phyloP scores from a whole-genome alignment of 2,329 filamentous ascomycete genomes.

The Tolypocladium inflatum region DNA sequence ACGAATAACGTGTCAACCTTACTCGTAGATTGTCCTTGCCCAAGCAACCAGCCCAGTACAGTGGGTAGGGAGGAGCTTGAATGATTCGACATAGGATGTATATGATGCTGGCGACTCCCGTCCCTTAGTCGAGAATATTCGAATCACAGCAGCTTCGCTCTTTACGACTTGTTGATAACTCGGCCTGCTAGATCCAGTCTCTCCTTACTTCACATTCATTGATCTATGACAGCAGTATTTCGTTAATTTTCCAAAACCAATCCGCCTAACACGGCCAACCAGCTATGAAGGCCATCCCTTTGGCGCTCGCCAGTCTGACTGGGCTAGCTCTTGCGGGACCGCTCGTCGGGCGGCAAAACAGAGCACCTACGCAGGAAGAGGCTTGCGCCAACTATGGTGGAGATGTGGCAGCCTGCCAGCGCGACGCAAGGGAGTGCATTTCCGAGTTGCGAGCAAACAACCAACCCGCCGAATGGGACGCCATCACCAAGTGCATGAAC shows the following conservation, averaged over 20 bases:
- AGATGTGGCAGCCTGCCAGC: background rate
- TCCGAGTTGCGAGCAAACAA: background rate
- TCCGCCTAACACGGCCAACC: background rate
- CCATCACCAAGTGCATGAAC: background rate
- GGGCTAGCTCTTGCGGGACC: background rate
- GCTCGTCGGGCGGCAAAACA: background rate
- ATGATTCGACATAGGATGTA: too few relatives aligned
- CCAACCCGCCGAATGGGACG: background rate
- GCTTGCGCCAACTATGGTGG: background rate
- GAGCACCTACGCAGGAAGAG: background rate
- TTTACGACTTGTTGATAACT: too few relatives aligned
- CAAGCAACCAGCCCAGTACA: too few relatives aligned
- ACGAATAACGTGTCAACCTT: too few relatives aligned
- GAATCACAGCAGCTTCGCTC: too few relatives aligned
- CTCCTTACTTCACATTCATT: too few relatives aligned
- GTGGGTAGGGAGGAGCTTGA: too few relatives aligned
- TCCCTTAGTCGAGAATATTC: too few relatives aligned
- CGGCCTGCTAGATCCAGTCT: too few relatives aligned
- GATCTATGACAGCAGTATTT: too few relatives aligned
- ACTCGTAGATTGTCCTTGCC: too few relatives aligned
- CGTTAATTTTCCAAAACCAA: background rate
- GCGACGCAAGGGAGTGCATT: background rate
- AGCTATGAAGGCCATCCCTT: background rate
- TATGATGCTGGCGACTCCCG: too few relatives aligned
- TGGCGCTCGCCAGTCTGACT: background rate